Evolutionary conservation across 176 grass and related monocot species (phyloP).

Genomic region (Oryza glaberrima): DNA sequence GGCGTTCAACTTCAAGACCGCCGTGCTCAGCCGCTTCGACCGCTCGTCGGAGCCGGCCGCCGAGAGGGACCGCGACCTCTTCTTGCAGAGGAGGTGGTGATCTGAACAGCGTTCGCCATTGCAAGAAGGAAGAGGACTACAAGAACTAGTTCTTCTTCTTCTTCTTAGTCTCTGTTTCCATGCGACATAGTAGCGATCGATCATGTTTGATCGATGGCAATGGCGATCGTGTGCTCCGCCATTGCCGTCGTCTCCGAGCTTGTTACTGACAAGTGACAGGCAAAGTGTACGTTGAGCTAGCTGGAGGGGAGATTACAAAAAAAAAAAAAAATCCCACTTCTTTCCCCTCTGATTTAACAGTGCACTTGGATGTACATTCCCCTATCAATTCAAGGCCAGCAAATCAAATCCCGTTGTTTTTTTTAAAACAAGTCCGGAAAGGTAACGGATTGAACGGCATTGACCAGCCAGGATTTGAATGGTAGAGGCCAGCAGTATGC

Average conservation of each 20-base stretch:
- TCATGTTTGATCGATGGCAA: not conserved
- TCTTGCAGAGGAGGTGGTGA: slow-evolving; percentile 67
- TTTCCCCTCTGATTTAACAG: not conserved
- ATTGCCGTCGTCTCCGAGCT: not conserved
- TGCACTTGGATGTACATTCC: slow-evolving; percentile 27
- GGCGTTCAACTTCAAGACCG: slow-evolving; percentile 83
- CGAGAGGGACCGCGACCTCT: slow-evolving; percentile 50
- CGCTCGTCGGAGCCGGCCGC: slow-evolving; percentile 34
- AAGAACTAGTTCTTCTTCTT: not conserved
- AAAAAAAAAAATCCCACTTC: not conserved
- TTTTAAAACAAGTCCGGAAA: slow-evolving; percentile 24
- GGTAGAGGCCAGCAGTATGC: too few relatives aligned
- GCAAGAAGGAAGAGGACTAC: not conserved
- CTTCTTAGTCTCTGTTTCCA: slow-evolving; percentile 1
- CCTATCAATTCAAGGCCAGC: not conserved
- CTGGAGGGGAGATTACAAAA: not conserved
- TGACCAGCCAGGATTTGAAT: not conserved
- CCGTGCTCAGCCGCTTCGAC: slow-evolving; percentile 64
- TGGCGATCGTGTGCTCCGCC: not conserved
- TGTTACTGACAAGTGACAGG: not conserved
- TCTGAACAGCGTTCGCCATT: not conserved
- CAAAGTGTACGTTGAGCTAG: not conserved
- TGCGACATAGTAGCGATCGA: not conserved
- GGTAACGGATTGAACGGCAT: not conserved
- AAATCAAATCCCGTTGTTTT: not conserved